Percentiles rank a stretch among this genome's conserved stretches.
Evolutionary conservation across 139 green algal species (phyloP).

Genomic region (Coelastrella sp.): DNA sequence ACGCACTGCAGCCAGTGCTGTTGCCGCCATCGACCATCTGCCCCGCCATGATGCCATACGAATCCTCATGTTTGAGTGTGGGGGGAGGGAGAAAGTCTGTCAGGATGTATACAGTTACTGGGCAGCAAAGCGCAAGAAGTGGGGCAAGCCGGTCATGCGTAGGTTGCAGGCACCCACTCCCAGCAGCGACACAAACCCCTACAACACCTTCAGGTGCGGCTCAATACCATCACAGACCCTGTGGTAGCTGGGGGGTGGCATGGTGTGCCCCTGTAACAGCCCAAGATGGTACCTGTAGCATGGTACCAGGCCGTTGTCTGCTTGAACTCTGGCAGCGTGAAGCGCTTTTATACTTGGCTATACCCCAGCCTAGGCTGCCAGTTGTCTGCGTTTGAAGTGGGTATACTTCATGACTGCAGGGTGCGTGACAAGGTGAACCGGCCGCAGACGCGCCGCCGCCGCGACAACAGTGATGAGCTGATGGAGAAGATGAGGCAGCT

Average conservation of each 20-base stretch:
- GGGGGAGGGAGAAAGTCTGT: constrained; percentile 38
- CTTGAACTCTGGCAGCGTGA: too few species aligned
- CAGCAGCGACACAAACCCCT: constrained; percentile 91
- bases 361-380: too few species aligned
- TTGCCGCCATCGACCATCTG: constrained; percentile 80
- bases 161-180: constrained; percentile 85
- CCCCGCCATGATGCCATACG: constrained; percentile 71
- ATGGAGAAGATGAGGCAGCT: constrained; percentile 87
- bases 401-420: constrained; percentile 46
- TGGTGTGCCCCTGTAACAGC: not conserved
- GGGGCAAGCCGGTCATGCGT: constrained; percentile 87
- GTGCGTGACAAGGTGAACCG: constrained; percentile 89
- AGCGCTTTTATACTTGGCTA: too few species aligned
- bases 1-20: constrained; percentile 54
- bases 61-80: constrained; percentile 59
- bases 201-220: constrained; percentile 92
- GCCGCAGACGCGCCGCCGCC: constrained; percentile 88
- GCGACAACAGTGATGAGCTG: constrained; percentile 84
- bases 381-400: too few species aligned
- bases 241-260: not conserved
- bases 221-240: not conserved
- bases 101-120: constrained; percentile 94
- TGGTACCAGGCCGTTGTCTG: too few species aligned
- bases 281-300: too few species aligned
- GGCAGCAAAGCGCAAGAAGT: constrained; percentile 82